Conservation (phyloP, 768 basidiomycete species). For the Suillus weaverae region DNA sequence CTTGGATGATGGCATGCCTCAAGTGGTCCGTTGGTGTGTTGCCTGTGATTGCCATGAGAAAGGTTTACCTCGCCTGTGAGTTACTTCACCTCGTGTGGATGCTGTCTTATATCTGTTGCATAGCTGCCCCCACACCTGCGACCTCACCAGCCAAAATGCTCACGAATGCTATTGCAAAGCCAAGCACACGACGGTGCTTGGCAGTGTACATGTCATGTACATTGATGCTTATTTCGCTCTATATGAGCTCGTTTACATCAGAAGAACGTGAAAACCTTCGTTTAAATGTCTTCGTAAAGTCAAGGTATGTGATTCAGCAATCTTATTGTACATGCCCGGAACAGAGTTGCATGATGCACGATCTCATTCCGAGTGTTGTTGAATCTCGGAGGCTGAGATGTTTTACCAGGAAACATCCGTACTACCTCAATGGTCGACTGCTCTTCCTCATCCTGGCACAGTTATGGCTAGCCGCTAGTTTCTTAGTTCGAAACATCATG, state of each 20-base stretch:
- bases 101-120: constrained; percentile 2
- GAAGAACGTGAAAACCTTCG: constrained; percentile 37
- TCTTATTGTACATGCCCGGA: not conserved
- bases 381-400: constrained; percentile 2
- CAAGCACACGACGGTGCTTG: constrained; percentile 45
- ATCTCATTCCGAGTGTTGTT: not conserved
- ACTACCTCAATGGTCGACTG: constrained; percentile 68
- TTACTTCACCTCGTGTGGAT: constrained; percentile 7
- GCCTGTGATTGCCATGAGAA: constrained; percentile 58
- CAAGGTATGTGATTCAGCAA: constrained; percentile 42
- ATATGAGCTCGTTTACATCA: constrained; percentile 39
- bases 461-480: constrained; percentile 44
- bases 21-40: constrained; percentile 55
- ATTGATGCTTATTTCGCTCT: constrained; percentile 40
- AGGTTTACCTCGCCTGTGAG: constrained; percentile 60
- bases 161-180: constrained; percentile 45
- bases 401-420: constrained; percentile 63
- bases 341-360: constrained; percentile 14
- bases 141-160: constrained; percentile 55
- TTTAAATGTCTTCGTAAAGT: constrained; percentile 63
- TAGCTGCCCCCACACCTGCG: constrained; percentile 49
- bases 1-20: constrained; percentile 40
- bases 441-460: constrained; percentile 62
- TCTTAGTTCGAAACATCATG: constrained; percentile 57
- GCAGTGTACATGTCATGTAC: constrained; percentile 50